Percentiles rank a stretch among this genome's conserved stretches.
phyloP scores from a whole-genome alignment of 306 rosid species.

The Medicago lupulina region DNA sequence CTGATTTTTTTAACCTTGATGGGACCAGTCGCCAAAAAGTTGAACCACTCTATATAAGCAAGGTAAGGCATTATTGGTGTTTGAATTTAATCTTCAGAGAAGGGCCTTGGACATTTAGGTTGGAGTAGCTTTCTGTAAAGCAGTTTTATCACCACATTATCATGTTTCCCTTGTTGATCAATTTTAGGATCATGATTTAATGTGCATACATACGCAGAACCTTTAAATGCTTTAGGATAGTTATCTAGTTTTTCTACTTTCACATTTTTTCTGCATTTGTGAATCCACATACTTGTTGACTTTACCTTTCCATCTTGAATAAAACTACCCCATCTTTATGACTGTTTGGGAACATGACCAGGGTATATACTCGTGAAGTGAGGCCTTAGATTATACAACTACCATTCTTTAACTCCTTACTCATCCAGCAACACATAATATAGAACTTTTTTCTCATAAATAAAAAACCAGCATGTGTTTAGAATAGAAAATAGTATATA shows the following conservation, averaged over 20 bases:
- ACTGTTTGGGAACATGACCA: not conserved
- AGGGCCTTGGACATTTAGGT: slow-evolving; percentile 2
- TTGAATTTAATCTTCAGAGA: not conserved
- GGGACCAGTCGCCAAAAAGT: slow-evolving; percentile 75
- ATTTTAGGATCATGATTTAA: slow-evolving; percentile 23
- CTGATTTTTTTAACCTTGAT: slow-evolving; percentile 78
- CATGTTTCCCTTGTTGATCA: slow-evolving; percentile 2
- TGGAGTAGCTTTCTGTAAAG: slow-evolving; percentile 3
- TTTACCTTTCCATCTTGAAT: slow-evolving; percentile 1
- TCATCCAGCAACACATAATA: not conserved
- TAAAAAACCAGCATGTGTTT: not conserved
- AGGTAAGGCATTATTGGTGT: slow-evolving; percentile 56
- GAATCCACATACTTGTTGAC: not conserved
- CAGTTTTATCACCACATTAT: slow-evolving; percentile 24
- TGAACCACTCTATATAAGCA: slow-evolving; percentile 89
- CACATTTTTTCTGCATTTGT: slow-evolving; percentile 4
- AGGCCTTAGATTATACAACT: not conserved
- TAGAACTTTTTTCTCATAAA: not conserved
- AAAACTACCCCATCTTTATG: not conserved
- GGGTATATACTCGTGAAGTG: not conserved
- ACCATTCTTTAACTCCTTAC: not conserved
- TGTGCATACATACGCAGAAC: not conserved
- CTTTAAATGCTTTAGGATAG: not conserved
- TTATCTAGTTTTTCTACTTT: not conserved
- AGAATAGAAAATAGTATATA: not conserved